Evolutionary conservation across 345 rosid genomes (phyloP), one percentile per base, ranked within the genome.

Genomic region (Mangifera indica): DNA sequence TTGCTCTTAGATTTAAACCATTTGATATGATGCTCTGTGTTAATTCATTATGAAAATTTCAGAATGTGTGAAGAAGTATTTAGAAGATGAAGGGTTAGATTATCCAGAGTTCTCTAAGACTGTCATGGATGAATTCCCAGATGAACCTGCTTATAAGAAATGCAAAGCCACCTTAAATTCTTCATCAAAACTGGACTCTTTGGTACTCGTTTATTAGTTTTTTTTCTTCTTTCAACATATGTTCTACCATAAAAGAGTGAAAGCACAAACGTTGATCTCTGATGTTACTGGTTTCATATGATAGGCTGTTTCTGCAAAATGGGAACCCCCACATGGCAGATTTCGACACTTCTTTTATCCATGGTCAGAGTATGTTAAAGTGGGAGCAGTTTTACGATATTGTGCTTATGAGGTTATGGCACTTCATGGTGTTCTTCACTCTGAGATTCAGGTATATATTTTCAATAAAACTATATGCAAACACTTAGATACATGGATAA

Each of bases 311-410:
- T 78, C 91, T 0, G 91, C 91, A 7, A 89, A 84, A 73, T 89
- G 93, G 93, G 90, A 89, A 82, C 88, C 91, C 9, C 88, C 91
- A 15, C 91, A 89, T 49, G 93, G 93, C 48, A 81, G 89, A 73
- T 85, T 87, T 73, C 58, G 71, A 21, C 87, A 81, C 76, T 87
- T 87, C 80, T 83, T 81, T 68, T 85, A 87, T 70, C 90, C 94
- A 59, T 89, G 94, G 94, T 76, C 88, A 9, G 87, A 85, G 75
- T 87, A 87, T 56, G 91, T 87, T 45, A 87, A 87, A 74, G 94
- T 87, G n/a, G 94, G 90, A 48, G 85, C 86, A 14, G 86, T 81
- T 63, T 70, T 87, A 25, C 64, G 85, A 70, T 83, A 83, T 59
- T 89, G 91, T 75, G 88, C 91, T 56, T 85, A 85, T 53, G 89